Conservation (phyloP, 192 early-diverging fungal genomes). For the Coemansia sp. region DNA sequence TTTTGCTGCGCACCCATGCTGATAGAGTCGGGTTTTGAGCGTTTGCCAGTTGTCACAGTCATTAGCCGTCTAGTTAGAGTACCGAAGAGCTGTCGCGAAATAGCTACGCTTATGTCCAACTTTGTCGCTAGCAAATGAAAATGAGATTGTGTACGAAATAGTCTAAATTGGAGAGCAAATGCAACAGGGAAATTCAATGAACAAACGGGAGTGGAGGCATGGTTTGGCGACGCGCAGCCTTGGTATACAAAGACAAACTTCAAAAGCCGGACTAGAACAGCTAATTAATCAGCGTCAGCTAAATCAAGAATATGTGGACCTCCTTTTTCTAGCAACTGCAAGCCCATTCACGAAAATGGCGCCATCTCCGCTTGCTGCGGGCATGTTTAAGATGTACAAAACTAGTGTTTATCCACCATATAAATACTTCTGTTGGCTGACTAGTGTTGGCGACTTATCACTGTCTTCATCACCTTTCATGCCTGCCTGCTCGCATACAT, state of each 20-base stretch:
- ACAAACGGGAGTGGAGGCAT: not conserved
- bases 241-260: not conserved
- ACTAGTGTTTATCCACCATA: too few relatives aligned
- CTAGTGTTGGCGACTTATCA: too few relatives aligned
- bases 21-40: not conserved
- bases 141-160: not conserved
- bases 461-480: too few relatives aligned
- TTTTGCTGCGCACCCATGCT: conserved; percentile 17
- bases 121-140: not conserved
- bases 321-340: not conserved
- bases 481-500: too few relatives aligned
- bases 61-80: not conserved
- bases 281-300: too few relatives aligned
- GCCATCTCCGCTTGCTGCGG: too few relatives aligned
- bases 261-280: too few relatives aligned
- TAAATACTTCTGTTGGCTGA: too few relatives aligned
- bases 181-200: not conserved
- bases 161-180: not conserved
- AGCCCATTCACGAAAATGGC: not conserved
- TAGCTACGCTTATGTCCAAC: not conserved
- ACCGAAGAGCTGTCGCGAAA: not conserved
- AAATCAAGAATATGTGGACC: conserved; percentile 2
- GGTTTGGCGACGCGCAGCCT: not conserved
- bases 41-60: not conserved
- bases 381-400: too few relatives aligned